Evolutionary conservation across 331 rosid species (phyloP).

Genomic region (Pyrus hybrid): DNA sequence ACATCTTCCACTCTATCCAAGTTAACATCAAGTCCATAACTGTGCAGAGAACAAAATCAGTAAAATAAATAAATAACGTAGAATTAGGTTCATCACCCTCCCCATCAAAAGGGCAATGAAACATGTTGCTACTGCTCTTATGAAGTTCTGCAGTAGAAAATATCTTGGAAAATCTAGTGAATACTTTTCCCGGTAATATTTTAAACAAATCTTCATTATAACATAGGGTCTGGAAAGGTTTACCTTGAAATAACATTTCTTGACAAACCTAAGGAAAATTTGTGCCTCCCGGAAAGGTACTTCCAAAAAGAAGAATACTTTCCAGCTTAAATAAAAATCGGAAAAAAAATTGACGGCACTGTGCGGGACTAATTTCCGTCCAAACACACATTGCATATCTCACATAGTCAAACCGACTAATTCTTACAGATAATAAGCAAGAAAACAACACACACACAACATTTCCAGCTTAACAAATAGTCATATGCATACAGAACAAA

Average conservation of each 20-base stretch:
- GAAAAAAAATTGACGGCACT: not conserved
- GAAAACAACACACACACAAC: not conserved
- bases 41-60: constrained; percentile 16
- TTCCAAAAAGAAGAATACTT: not conserved
- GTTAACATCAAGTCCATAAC: constrained; percentile 93
- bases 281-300: not conserved
- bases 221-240: not conserved
- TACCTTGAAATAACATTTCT: not conserved
- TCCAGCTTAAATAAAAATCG: not conserved
- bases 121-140: not conserved
- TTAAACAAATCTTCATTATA: not conserved
- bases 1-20: constrained; percentile 93
- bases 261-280: not conserved
- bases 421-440: not conserved
- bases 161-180: not conserved
- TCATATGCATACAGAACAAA: not conserved
- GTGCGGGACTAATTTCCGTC: not conserved
- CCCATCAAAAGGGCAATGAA: not conserved
- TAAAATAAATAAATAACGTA: not conserved
- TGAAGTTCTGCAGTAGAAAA: not conserved
- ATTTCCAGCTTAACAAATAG: not conserved
- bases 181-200: not conserved
- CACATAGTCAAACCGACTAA: not conserved
- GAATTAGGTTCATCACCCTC: not conserved
- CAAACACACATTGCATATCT: not conserved